These are phyloP conservation scores for Haplosporangium gracile DNA, from an alignment of 192 early-diverging fungal species.

Conservation along the genomic window DNA sequence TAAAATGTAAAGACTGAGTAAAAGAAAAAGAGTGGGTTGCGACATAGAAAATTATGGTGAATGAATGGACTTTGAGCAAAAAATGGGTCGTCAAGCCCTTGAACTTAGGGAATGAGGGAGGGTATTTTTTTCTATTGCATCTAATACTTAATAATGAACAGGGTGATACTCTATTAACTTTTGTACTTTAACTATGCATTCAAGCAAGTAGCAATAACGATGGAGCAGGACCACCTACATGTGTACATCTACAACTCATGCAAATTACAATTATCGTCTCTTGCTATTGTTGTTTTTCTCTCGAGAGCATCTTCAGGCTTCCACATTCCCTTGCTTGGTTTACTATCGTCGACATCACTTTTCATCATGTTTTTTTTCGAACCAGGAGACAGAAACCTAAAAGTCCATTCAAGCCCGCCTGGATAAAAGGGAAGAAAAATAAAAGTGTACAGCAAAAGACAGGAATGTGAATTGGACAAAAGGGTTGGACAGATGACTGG, in stretches of 20 bases:
- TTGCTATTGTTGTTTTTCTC: too few species aligned
- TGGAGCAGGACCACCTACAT: too few species aligned
- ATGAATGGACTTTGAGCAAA: slow-evolving; percentile 1
- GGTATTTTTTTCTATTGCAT: background rate
- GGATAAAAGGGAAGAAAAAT: background rate
- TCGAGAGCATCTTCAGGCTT: too few species aligned
- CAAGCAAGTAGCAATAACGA: too few species aligned
- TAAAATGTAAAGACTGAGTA: background rate
- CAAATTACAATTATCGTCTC: too few species aligned
- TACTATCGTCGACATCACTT: too few species aligned
- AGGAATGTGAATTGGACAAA: background rate
- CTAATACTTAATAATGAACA: background rate
- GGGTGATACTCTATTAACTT: too few species aligned
- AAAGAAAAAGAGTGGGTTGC: background rate
- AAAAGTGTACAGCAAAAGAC: background rate
- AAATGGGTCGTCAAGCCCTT: background rate
- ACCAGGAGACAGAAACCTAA: too few species aligned
- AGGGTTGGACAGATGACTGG: background rate
- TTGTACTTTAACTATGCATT: too few species aligned
- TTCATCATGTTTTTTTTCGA: background rate
- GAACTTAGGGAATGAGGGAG: slow-evolving; percentile 1
- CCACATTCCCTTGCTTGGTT: too few species aligned
- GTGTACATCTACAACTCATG: too few species aligned
- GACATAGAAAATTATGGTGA: background rate
- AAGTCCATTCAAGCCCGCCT: background rate